A percentile compares a stretch with the other conserved stretches of the same genome.
Evolutionary conservation across 2,329 filamentous ascomycete species (phyloP).

Genomic region (Aspergillus tamarii): DNA sequence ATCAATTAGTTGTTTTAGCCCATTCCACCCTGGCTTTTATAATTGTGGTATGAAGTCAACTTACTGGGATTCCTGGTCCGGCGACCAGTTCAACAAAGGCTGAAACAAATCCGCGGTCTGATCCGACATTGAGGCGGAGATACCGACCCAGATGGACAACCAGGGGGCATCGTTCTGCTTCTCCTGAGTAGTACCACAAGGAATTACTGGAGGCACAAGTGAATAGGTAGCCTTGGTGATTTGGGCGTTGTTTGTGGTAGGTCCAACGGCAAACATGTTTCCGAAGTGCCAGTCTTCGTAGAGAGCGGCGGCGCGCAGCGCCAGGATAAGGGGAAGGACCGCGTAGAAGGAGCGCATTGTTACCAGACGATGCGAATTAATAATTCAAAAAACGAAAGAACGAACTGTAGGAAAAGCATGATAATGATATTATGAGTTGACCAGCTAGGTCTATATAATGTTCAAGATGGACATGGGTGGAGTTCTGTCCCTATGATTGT

Average conservation of each 20-base stretch:
- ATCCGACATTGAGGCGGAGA: slow-evolving; percentile 10
- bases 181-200: slow-evolving; percentile 3
- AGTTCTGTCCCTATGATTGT: background rate
- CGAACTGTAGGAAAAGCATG: background rate
- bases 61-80: slow-evolving; percentile 14
- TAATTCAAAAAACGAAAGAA: no score
- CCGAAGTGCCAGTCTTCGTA: slow-evolving; percentile 17
- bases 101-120: slow-evolving; percentile 11
- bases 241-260: slow-evolving; percentile 5
- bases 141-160: slow-evolving; percentile 14
- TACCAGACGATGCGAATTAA: background rate
- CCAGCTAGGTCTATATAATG: background rate
- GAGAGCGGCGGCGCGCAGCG: slow-evolving; percentile 9
- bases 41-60: background rate
- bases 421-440: background rate
- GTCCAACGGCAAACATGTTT: slow-evolving; percentile 12
- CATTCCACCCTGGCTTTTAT: background rate
- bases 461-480: background rate
- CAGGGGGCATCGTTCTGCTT: slow-evolving; percentile 6
- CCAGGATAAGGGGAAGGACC: slow-evolving; percentile 7
- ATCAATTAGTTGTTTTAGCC: background rate
- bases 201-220: slow-evolving; percentile 7
- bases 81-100: slow-evolving; percentile 17
- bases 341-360: background rate
- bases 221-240: slow-evolving; percentile 17